phyloP scores from a whole-genome alignment of 2,329 filamentous ascomycete species.

The Hypoxylon sp. region DNA sequence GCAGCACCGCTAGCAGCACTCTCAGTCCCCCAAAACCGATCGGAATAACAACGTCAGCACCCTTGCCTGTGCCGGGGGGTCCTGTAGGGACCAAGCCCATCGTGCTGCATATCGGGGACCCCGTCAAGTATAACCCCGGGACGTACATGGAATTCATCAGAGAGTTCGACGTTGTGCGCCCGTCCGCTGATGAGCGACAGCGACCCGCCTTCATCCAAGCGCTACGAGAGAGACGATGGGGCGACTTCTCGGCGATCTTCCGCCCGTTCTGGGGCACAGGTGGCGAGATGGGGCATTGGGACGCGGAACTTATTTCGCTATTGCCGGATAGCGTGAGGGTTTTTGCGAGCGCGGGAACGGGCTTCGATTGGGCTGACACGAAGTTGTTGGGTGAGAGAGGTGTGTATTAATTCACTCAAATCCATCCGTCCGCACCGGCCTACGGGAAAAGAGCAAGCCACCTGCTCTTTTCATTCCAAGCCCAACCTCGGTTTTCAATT shows the following conservation, averaged over 20 bases:
- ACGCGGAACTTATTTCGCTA: constrained; percentile 69
- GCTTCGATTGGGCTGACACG: constrained; percentile 74
- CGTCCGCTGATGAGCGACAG: constrained; percentile 65
- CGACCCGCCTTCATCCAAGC: constrained; percentile 65
- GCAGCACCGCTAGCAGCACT: constrained; percentile 44
- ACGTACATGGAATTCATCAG: constrained; percentile 62
- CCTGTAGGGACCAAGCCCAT: constrained; percentile 59
- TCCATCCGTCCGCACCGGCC: not conserved
- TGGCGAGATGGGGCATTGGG: constrained; percentile 76
- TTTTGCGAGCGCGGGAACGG: constrained; percentile 72
- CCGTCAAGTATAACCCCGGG: constrained; percentile 64
- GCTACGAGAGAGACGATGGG: constrained; percentile 67
- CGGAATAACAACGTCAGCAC: constrained; percentile 29
- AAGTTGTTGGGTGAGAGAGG: constrained; percentile 72
- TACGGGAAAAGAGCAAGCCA: not conserved
- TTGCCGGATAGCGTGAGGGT: constrained; percentile 69
- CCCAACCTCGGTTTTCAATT: not conserved
- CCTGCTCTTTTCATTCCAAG: not conserved
- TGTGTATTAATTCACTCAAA: constrained; percentile 51
- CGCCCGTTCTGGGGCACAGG: constrained; percentile 75
- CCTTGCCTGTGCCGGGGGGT: constrained; percentile 42
- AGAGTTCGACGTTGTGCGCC: constrained; percentile 67
- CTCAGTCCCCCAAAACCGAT: constrained; percentile 34
- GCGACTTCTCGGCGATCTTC: constrained; percentile 67
- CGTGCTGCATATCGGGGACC: constrained; percentile 83